Percentiles rank a stretch among this genome's conserved stretches.
phyloP scores from a whole-genome alignment of 257 asterid species.

The Solanum pennellii region DNA sequence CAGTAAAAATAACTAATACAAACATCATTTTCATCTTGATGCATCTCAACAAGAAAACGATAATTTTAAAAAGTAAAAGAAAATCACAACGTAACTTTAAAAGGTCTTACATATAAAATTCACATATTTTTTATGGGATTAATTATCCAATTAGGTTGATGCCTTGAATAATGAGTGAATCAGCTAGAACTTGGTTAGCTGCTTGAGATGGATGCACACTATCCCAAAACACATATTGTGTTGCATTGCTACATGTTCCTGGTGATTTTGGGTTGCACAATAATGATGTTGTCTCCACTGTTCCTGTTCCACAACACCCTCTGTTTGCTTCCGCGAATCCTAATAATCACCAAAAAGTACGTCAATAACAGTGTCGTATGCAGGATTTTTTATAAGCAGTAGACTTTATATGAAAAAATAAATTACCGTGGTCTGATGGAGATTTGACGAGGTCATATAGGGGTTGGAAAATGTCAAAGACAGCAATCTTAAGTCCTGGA shows the following conservation, averaged over 20 bases:
- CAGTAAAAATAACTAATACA: not conserved
- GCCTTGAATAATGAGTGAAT: constrained; percentile 53
- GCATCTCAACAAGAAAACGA: not conserved
- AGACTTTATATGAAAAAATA: not conserved
- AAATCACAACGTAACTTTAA: not conserved
- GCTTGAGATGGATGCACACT: constrained; percentile 94
- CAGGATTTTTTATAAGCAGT: not conserved
- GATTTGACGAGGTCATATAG: constrained; percentile 51
- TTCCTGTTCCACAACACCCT: constrained; percentile 93
- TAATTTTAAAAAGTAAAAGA: not conserved
- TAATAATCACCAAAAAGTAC: not conserved
- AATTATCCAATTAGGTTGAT: constrained; percentile 45
- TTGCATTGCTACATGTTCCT: constrained; percentile 71
- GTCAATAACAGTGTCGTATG: not conserved
- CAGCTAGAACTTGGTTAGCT: constrained; percentile 70
- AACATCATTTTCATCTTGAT: not conserved
- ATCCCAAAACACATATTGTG: constrained; percentile 88
- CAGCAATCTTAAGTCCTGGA: constrained; percentile 55
- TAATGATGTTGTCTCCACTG: constrained; percentile 56
- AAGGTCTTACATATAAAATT: not conserved
- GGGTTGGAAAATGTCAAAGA: constrained; percentile 76
- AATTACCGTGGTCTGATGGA: constrained; percentile 48
- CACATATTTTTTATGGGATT: not conserved
- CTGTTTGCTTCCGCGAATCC: constrained; percentile 68
- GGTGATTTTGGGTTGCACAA: constrained; percentile 67